Evolutionary conservation across 1,284 basidiomycete species (phyloP).

Genomic region (Fomes fomentarius): DNA sequence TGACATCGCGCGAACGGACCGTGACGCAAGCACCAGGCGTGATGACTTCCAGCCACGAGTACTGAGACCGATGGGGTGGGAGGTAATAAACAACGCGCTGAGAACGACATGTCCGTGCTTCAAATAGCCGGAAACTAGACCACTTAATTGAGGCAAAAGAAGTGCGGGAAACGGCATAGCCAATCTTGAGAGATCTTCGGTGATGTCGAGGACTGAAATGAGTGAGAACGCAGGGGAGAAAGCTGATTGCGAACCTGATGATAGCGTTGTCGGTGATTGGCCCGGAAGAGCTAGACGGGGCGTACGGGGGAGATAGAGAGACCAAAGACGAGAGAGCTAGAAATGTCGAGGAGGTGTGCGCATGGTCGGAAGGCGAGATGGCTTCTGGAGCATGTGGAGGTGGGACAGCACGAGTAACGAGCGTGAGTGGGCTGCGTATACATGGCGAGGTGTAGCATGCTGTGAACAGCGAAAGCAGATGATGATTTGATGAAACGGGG

Average conservation of each 20-base stretch:
- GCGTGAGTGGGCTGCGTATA: too few species aligned
- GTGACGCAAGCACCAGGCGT: too few species aligned
- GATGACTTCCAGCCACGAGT: too few species aligned
- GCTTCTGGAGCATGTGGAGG: not conserved
- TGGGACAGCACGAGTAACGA: too few species aligned
- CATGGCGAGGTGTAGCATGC: too few species aligned
- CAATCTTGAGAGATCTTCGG: slow-evolving; percentile 3
- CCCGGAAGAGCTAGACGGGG: not conserved
- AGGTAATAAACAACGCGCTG: too few species aligned
- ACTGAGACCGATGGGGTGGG: too few species aligned
- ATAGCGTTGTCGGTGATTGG: not conserved
- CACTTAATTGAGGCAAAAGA: not conserved
- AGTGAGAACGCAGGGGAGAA: not conserved
- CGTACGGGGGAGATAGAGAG: not conserved
- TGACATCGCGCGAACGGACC: too few species aligned
- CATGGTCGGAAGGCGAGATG: not conserved
- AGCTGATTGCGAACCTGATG: not conserved
- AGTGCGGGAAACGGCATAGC: not conserved
- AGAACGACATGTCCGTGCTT: not conserved
- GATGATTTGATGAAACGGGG: not conserved
- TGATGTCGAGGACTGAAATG: not conserved
- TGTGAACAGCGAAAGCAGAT: too few species aligned
- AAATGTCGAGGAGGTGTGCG: not conserved
- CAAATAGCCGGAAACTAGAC: not conserved
- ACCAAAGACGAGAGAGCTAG: not conserved